Evolutionary conservation across 73 alveolate genomes (phyloP).

Genomic region (Paramecium biaurelia): DNA sequence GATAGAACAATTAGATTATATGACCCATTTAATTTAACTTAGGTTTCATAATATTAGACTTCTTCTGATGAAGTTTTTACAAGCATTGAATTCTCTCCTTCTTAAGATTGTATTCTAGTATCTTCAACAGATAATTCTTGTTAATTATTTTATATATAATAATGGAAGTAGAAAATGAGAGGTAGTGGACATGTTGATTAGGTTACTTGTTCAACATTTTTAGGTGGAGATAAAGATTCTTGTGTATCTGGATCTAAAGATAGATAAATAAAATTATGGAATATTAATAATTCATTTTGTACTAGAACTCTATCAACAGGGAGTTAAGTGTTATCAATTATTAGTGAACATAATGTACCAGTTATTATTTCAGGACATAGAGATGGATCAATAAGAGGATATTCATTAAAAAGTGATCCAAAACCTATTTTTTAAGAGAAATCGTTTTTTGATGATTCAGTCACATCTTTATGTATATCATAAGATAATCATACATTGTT

Average conservation of each 20-base stretch:
- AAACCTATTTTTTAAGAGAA: conserved; percentile 53
- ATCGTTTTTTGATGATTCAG: conserved; percentile 44
- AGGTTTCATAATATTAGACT: neutral
- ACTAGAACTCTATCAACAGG: conserved; percentile 39
- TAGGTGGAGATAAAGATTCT: conserved; percentile 58
- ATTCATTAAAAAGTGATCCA: conserved; percentile 40
- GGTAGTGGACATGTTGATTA: conserved; percentile 47
- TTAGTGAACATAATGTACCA: conserved; percentile 18
- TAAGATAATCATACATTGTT: conserved; percentile 15
- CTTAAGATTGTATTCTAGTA: conserved; percentile 44
- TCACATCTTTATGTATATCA: conserved; percentile 46
- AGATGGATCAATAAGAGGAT: conserved; percentile 61
- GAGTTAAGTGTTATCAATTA: conserved; percentile 22
- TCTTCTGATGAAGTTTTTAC: conserved; percentile 54
- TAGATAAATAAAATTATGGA: conserved; percentile 54
- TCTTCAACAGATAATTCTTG: conserved; percentile 52
- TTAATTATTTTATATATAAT: neutral
- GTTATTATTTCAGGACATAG: conserved; percentile 53
- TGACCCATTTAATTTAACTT: conserved; percentile 49
- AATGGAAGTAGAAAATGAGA: conserved; percentile 40
- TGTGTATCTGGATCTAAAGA: conserved; percentile 53
- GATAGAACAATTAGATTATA: conserved; percentile 53
- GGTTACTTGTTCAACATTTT: conserved; percentile 18
- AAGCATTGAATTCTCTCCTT: conserved; percentile 46
- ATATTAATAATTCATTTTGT: conserved; percentile 39